A percentile compares a stretch with the other conserved stretches of the same genome.
These are phyloP conservation scores for Centrapalus pauciflorus DNA, from an alignment of 129 eudicot genomes.

Conservation along the genomic window DNA sequence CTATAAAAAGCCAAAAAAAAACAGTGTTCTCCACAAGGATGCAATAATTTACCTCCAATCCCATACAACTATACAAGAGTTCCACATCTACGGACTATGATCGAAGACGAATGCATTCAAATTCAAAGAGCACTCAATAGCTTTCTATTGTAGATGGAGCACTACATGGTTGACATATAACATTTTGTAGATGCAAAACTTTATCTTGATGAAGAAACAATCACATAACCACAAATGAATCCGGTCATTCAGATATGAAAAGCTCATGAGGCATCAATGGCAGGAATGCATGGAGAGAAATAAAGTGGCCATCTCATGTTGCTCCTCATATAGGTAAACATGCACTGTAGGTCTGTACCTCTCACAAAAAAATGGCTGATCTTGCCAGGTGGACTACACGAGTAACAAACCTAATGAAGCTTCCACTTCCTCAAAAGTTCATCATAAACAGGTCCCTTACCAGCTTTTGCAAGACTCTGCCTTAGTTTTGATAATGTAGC, in stretches of 20 bases:
- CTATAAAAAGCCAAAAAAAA: background rate
- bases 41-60: background rate
- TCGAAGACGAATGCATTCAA: background rate
- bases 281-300: no score
- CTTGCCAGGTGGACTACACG: no score
- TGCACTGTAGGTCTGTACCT: no score
- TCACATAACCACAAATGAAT: background rate
- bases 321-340: no score
- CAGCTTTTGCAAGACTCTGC: slow-evolving; percentile 54
- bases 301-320: background rate
- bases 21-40: background rate
- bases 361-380: no score
- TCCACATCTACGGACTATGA: background rate
- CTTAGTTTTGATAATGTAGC: slow-evolving; percentile 54
- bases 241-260: background rate
- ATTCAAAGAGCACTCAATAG: background rate
- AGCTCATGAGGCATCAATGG: no score
- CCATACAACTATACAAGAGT: background rate
- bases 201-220: slow-evolving; percentile 1
- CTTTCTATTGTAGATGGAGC: background rate
- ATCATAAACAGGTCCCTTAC: slow-evolving; percentile 53
- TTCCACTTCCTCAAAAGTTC: slow-evolving; percentile 73
- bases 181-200: background rate
- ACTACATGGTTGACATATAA: background rate
- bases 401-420: slow-evolving; percentile 23